Evolutionary conservation across 768 basidiomycete species (phyloP).

Genomic region (Lactarius vividus): DNA sequence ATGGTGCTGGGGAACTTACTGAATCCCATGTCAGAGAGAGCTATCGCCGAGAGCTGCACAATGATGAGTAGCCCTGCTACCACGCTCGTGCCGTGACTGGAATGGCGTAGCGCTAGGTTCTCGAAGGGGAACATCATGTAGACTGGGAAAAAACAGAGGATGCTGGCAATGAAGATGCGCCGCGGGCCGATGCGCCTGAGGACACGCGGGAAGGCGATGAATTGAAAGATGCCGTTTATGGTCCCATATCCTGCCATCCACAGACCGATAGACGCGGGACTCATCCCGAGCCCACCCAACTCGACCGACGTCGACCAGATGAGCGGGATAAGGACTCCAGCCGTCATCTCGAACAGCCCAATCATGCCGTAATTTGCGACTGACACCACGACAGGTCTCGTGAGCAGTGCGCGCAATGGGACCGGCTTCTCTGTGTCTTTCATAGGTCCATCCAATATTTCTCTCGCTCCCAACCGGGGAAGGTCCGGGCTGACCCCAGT

Average conservation of each 20-base stretch:
- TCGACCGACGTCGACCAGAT: conserved; percentile 45
- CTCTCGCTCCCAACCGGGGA: neutral
- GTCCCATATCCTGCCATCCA: conserved; percentile 39
- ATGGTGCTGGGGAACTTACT: conserved; percentile 5
- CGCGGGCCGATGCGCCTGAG: conserved; percentile 39
- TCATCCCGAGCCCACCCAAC: conserved; percentile 41
- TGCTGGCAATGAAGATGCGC: conserved; percentile 32
- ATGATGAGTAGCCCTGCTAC: conserved; percentile 3
- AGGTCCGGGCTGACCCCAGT: neutral
- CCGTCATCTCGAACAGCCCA: conserved; percentile 44
- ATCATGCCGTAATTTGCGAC: conserved; percentile 44
- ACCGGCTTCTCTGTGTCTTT: conserved; percentile 19
- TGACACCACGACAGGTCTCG: conserved; percentile 40
- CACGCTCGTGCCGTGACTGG: neutral
- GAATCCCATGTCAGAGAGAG: conserved; percentile 20
- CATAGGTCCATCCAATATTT: neutral
- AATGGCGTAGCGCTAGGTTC: conserved; percentile 9
- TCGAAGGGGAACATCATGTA: conserved; percentile 34
- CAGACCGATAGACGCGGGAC: conserved; percentile 39
- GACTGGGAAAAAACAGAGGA: conserved; percentile 30
- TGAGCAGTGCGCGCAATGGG: conserved; percentile 38
- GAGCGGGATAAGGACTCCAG: conserved; percentile 43
- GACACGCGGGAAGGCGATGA: conserved; percentile 39
- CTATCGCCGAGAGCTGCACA: conserved; percentile 15
- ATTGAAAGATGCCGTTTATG: conserved; percentile 40